Evolutionary conservation across 805 yeast species (phyloP), one percentile per base, ranked within the genome.

Genomic region (Starmerella gropengiesseri): DNA sequence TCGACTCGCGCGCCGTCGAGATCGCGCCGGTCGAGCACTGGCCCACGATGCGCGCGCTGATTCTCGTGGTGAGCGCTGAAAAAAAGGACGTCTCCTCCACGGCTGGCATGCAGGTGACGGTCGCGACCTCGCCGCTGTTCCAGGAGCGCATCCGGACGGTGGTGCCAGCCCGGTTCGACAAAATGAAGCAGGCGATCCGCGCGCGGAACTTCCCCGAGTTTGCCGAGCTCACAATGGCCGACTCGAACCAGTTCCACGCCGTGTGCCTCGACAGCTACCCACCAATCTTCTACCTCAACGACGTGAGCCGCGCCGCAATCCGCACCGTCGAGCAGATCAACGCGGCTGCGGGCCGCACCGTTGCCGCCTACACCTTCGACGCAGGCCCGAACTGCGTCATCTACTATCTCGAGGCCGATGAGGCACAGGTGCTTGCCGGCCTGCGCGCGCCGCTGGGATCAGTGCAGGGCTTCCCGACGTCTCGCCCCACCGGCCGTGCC

Each of bases 361-460:
- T 89, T 43, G 98, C 95, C 11, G 97, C 97, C 29, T 91, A 91
- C 64, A 91, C 99, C 1, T 91, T 81, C 58, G 99, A 91, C 63
- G 99, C 99, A 25, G 99, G 99, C 59, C 98, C 99, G 63, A 91
- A 91, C 64, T 95, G 96, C 17, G 99, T 91, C 34, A 73, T 91
- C 48, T 91, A 91, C 66, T 91, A 91, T 60, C 77, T 79, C 59
- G 73, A 72, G 51, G 69, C 77, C 56, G 74, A 89, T 63, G 95
- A 86, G 63, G 54, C 64, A n/a, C 69, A 67, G 48, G 77, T 91
- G 6, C 71, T 89, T 53, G 78, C 86, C 3, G 69, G 83, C 51
- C 65, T 91, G 46, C 19, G 34, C 29, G 62, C 63, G 37, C 31
- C 39, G 56, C 70, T 38, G 74, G 64, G 67, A 9, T 94, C 94